Evolutionary conservation across 768 basidiomycete species (phyloP).

Genomic region (Suillus spraguei): DNA sequence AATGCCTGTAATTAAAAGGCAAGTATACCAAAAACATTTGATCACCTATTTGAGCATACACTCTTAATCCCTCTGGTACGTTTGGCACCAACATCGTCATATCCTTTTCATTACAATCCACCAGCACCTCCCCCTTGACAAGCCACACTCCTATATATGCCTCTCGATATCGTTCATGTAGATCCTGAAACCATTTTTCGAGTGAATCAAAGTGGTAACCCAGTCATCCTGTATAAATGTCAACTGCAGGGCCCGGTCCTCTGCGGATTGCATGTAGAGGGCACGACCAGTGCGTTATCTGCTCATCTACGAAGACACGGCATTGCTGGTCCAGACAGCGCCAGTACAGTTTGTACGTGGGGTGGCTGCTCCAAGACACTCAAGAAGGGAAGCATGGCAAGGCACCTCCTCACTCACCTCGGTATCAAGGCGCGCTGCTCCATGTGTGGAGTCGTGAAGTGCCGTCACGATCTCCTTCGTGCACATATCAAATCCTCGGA

Average conservation of each 20-base stretch:
- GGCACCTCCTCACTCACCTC: constrained; percentile 14
- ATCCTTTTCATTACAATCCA: background rate
- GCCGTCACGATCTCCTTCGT: background rate
- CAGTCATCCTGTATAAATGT: background rate
- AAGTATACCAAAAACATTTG: background rate
- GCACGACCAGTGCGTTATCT: background rate
- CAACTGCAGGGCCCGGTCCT: background rate
- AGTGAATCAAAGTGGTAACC: background rate
- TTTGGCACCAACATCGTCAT: background rate
- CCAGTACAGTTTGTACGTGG: constrained; percentile 7
- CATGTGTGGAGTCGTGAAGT: background rate
- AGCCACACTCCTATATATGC: background rate
- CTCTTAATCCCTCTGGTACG: background rate
- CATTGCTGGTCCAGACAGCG: background rate
- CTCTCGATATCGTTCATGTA: background rate
- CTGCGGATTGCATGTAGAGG: constrained; percentile 3
- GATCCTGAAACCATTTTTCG: background rate
- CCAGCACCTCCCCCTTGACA: background rate
- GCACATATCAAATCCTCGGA: background rate
- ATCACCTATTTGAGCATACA: background rate
- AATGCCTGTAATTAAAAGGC: background rate
- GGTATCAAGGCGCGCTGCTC: constrained; percentile 6
- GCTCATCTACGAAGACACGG: constrained; percentile 11
- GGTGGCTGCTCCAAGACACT: background rate
- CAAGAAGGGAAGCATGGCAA: constrained; percentile 11